Conservation (phyloP, 164 flowering plant genomes). For the Piper betle region DNA sequence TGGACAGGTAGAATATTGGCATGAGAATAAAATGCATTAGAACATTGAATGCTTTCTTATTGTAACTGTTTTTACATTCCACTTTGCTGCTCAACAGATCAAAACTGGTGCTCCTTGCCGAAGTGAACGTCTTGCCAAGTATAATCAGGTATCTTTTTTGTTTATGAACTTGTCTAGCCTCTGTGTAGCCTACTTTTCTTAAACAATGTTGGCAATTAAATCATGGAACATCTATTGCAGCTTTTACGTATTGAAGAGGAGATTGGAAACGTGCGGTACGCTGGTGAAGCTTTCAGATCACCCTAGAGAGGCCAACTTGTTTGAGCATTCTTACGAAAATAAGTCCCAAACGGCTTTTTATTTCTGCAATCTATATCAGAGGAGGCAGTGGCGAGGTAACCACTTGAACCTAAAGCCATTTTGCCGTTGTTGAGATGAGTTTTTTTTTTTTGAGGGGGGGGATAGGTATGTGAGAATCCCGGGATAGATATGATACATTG, state of each 20-base stretch:
- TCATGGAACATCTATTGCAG: conserved; percentile 18
- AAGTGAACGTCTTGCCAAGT: conserved; percentile 85
- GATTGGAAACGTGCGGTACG: conserved; percentile 80
- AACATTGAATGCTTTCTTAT: not conserved
- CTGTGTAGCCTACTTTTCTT: not conserved
- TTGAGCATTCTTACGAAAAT: not conserved
- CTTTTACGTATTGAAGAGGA: conserved; percentile 92
- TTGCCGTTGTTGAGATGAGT: no score
- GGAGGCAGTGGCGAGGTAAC: no score
- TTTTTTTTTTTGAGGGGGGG: no score
- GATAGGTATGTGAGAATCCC: no score
- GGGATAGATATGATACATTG: no score
- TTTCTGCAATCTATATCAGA: no score
- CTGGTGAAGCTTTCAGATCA: conserved; percentile 83
- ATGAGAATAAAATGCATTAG: not conserved
- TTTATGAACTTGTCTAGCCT: not conserved
- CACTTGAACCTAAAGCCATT: no score
- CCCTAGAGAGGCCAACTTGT: conserved; percentile 22
- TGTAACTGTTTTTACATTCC: conserved; percentile 1
- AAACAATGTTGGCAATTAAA: not conserved
- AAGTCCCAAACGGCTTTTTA: not conserved
- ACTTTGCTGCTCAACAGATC: conserved; percentile 30
- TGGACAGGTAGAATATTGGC: conserved; percentile 53
- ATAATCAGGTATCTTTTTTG: conserved; percentile 62
- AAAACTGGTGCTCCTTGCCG: conserved; percentile 98